Conservation (phyloP, 768 basidiomycete genomes). For the Clitopilus passeckerianus region DNA sequence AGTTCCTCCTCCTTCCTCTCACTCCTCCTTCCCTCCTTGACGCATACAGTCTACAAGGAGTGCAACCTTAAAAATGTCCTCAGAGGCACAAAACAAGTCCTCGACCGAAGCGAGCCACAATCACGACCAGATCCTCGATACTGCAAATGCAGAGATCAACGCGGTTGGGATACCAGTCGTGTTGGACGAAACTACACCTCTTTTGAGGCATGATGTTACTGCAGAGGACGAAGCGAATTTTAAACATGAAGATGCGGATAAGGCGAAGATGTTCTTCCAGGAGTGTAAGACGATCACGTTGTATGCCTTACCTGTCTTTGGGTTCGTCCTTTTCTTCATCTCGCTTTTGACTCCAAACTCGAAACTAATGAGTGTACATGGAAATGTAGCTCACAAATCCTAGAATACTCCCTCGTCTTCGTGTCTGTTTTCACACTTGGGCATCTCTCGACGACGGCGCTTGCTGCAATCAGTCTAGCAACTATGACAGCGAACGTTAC, state of each 20-base stretch:
- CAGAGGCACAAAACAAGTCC: too few species aligned
- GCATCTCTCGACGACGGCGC: constrained; percentile 81
- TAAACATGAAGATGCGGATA: constrained; percentile 14
- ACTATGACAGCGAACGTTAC: constrained; percentile 72
- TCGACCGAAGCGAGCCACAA: too few species aligned
- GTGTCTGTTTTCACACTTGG: constrained; percentile 75
- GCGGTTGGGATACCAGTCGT: too few species aligned
- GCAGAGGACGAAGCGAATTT: neutral
- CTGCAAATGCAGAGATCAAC: too few species aligned
- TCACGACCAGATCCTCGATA: too few species aligned
- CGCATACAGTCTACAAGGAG: too few species aligned
- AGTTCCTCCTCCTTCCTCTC: too few species aligned
- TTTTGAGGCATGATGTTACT: too few species aligned
- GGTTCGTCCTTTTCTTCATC: constrained; percentile 34
- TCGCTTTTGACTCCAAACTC: neutral
- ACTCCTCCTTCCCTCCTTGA: too few species aligned
- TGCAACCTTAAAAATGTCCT: too few species aligned
- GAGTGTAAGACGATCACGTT: constrained; percentile 52
- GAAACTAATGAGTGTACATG: neutral
- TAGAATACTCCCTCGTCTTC: constrained; percentile 5
- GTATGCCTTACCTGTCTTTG: constrained; percentile 67
- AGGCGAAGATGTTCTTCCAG: constrained; percentile 36
- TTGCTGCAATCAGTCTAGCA: constrained; percentile 76
- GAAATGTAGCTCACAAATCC: neutral
- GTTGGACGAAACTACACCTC: too few species aligned